Evolutionary conservation across 202 grass and related monocot species (phyloP).

Genomic region (Schoenoplectus tabernaemontani): DNA sequence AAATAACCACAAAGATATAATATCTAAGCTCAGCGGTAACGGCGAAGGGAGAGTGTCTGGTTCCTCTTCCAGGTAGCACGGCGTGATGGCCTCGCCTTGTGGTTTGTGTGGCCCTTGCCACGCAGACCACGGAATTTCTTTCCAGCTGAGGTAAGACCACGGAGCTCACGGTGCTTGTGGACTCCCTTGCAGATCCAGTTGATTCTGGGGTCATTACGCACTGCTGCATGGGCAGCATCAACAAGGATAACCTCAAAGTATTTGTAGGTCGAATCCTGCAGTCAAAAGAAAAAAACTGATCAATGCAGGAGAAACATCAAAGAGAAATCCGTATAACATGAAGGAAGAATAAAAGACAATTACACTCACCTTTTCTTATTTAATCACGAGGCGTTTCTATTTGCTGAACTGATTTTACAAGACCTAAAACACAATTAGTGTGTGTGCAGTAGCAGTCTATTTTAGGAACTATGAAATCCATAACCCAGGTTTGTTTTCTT

Average conservation of each 20-base stretch:
- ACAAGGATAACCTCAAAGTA: slow-evolving; percentile 76
- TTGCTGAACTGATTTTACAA: background rate
- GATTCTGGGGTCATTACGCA: slow-evolving; percentile 62
- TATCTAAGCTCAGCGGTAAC: slow-evolving; percentile 20
- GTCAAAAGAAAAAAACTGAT: background rate
- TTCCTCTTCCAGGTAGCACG: slow-evolving; percentile 82
- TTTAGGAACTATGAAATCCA: background rate
- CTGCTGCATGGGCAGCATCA: slow-evolving; percentile 50
- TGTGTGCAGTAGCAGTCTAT: too few species aligned
- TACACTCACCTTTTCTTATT: background rate
- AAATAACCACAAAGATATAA: background rate
- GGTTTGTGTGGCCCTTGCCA: slow-evolving; percentile 47
- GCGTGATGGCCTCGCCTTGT: slow-evolving; percentile 57
- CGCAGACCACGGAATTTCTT: slow-evolving; percentile 79
- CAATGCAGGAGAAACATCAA: background rate
- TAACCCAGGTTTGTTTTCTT: background rate
- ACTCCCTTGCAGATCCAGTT: slow-evolving; percentile 73
- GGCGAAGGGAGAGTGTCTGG: slow-evolving; percentile 57
- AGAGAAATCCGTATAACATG: background rate
- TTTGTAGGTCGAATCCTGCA: slow-evolving; percentile 20
- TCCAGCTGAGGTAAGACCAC: slow-evolving; percentile 72
- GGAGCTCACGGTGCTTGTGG: slow-evolving; percentile 73
- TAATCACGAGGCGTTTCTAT: background rate
- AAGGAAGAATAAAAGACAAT: background rate
- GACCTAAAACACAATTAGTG: background rate